These are phyloP conservation scores for Xanthoparmelia taractica DNA, from an alignment of 495 filamentous ascomycete genomes.

Conservation along the genomic window DNA sequence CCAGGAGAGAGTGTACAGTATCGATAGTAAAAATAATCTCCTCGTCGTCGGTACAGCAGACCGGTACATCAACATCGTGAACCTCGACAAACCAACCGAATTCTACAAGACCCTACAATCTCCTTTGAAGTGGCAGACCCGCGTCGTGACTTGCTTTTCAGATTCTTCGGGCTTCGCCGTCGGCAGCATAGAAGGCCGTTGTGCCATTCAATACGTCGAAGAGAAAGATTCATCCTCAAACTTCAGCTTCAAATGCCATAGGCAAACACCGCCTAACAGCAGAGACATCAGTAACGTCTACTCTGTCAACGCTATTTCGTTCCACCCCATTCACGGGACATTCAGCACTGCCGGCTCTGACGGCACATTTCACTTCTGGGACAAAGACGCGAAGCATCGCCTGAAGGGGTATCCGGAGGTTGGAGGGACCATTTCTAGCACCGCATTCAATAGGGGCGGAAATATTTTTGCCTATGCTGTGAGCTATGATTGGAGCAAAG, in stretches of 20 bases:
- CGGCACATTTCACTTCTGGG: conserved; percentile 86
- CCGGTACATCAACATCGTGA: conserved; percentile 78
- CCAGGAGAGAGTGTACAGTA: conserved; percentile 76
- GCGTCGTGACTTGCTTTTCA: conserved; percentile 74
- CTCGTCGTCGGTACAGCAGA: conserved; percentile 82
- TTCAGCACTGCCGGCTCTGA: conserved; percentile 87
- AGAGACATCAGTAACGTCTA: conserved; percentile 71
- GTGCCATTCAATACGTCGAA: conserved; percentile 81
- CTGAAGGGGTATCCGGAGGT: conserved; percentile 83
- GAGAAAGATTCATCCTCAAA: conserved; percentile 76
- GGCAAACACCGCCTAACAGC: conserved; percentile 57
- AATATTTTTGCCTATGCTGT: conserved; percentile 84
- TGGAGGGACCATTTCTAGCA: conserved; percentile 70
- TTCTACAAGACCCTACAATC: conserved; percentile 79
- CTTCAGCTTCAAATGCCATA: conserved; percentile 92
- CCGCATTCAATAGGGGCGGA: conserved; percentile 67
- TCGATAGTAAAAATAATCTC: conserved; percentile 72
- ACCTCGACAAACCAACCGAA: conserved; percentile 66
- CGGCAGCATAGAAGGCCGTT: conserved; percentile 83
- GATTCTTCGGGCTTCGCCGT: conserved; percentile 80
- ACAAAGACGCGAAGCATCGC: conserved; percentile 79
- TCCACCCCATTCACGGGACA: conserved; percentile 79
- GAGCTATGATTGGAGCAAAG: conserved; percentile 94
- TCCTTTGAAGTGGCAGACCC: conserved; percentile 82
- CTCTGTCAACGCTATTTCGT: conserved; percentile 81